These are phyloP conservation scores for Psilocybe tampanensis DNA, from an alignment of 768 basidiomycete genomes.

Conservation along the genomic window DNA sequence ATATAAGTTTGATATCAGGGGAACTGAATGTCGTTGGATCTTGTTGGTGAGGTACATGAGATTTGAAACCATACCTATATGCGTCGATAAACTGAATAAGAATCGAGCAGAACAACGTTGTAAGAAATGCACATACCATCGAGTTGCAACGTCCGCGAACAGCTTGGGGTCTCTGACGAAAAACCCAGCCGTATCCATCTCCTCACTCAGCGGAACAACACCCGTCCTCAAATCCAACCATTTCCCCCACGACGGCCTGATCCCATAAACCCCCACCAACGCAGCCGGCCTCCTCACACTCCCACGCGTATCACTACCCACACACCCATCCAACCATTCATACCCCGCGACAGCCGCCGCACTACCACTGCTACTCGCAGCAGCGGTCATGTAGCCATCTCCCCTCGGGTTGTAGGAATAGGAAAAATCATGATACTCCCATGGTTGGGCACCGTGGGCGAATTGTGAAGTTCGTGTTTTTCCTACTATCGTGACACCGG, in stretches of 20 bases:
- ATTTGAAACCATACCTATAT: conserved; percentile 32
- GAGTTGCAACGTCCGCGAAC: conserved; percentile 28
- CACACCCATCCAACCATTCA: conserved; percentile 39
- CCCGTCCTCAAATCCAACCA: conserved; percentile 28
- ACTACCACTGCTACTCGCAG: conserved; percentile 40
- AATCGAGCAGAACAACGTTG: background rate
- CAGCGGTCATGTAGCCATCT: conserved; percentile 38
- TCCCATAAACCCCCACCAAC: conserved; percentile 38
- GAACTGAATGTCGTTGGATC: background rate
- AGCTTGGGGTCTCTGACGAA: conserved; percentile 35
- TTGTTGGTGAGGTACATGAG: conserved; percentile 26
- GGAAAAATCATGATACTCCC: conserved; percentile 37
- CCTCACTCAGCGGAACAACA: conserved; percentile 37
- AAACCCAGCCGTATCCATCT: conserved; percentile 42
- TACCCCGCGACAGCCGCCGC: conserved; percentile 42
- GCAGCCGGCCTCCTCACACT: conserved; percentile 43
- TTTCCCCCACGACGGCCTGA: conserved; percentile 35
- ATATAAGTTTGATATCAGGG: conserved; percentile 28
- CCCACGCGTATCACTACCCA: conserved; percentile 42
- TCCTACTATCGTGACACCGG: conserved; percentile 54
- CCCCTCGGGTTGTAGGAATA: conserved; percentile 42
- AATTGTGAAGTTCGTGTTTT: conserved; percentile 58
- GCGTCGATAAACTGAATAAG: background rate
- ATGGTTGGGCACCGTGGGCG: conserved; percentile 46
- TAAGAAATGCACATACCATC: conserved; percentile 27